These are phyloP conservation scores for Cladosporium sp. DNA, from an alignment of 2,329 filamentous ascomycete species.

Conservation along the genomic window DNA sequence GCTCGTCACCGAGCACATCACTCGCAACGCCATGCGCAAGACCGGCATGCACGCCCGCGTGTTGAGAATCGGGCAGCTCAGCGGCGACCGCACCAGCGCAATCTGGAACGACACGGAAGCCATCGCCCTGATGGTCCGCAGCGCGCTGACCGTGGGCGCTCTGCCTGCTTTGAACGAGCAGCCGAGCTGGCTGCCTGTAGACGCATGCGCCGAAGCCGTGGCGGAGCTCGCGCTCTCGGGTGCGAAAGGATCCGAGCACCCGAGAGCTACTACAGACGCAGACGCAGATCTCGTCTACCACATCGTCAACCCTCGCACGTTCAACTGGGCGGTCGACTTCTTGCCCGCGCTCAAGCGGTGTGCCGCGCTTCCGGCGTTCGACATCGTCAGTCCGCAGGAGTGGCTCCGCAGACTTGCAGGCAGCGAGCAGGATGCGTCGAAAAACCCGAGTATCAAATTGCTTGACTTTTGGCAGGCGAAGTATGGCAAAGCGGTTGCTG, in stretches of 20 bases:
- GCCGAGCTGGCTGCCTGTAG: slow-evolving; percentile 37
- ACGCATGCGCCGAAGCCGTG: slow-evolving; percentile 30
- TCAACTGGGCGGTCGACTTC: slow-evolving; percentile 55
- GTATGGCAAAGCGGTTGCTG: slow-evolving; percentile 26
- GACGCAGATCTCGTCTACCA: slow-evolving; percentile 28
- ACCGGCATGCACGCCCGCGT: slow-evolving; percentile 27
- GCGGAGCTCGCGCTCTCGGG: slow-evolving; percentile 16
- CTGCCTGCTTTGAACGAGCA: slow-evolving; percentile 47
- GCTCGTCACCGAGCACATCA: slow-evolving; percentile 26
- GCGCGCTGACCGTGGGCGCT: slow-evolving; percentile 46
- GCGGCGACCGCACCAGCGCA: slow-evolving; percentile 48
- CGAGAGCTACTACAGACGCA: neutral
- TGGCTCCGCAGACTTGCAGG: slow-evolving; percentile 29
- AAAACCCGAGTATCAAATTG: slow-evolving; percentile 36
- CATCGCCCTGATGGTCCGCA: slow-evolving; percentile 51
- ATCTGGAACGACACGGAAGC: slow-evolving; percentile 54
- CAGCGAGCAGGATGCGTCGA: slow-evolving; percentile 30
- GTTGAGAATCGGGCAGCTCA: slow-evolving; percentile 45
- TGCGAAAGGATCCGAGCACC: neutral
- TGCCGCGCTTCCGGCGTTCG: slow-evolving; percentile 25
- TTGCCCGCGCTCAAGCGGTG: slow-evolving; percentile 48
- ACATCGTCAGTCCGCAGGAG: slow-evolving; percentile 25
- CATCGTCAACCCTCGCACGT: slow-evolving; percentile 39
- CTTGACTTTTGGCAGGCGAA: slow-evolving; percentile 35
- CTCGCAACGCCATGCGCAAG: slow-evolving; percentile 19